Evolutionary conservation across 441 rosid species (phyloP).

Genomic region (Eugenia klotzschiana): DNA sequence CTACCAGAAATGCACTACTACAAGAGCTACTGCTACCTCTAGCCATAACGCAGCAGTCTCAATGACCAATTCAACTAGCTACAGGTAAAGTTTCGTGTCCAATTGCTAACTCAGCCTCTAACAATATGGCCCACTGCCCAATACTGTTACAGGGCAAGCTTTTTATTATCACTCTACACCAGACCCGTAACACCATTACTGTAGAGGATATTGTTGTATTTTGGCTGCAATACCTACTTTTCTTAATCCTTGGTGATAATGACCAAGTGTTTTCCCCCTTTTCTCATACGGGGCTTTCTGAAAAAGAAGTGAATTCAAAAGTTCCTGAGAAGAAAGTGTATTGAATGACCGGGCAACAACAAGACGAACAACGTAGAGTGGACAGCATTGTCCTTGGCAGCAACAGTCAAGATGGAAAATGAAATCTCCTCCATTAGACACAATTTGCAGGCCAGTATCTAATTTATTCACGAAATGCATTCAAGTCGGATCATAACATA

Average conservation of each 20-base stretch:
- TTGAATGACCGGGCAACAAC: neutral
- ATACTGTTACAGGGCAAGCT: neutral
- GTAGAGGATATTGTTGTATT: neutral
- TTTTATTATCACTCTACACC: neutral
- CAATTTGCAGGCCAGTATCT: neutral
- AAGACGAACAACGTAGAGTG: neutral
- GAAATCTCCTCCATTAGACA: neutral
- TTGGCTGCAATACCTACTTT: neutral
- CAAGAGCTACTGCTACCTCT: neutral
- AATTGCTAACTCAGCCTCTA: neutral
- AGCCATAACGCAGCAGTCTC: neutral
- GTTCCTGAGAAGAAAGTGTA: neutral
- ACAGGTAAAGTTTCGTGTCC: neutral
- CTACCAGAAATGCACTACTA: neutral
- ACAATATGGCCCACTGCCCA: neutral
- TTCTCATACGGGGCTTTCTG: neutral
- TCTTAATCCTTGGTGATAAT: neutral
- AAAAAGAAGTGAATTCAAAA: neutral
- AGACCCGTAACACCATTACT: neutral
- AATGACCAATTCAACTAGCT: neutral
- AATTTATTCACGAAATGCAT: neutral
- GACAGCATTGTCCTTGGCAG: neutral
- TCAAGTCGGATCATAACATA: neutral
- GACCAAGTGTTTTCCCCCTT: neutral
- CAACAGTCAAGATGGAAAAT: neutral